A percentile compares a stretch with the other conserved stretches of the same genome.
Evolutionary conservation across 2,329 filamentous ascomycete species (phyloP).

Genomic region (Fusarium staphyleae): DNA sequence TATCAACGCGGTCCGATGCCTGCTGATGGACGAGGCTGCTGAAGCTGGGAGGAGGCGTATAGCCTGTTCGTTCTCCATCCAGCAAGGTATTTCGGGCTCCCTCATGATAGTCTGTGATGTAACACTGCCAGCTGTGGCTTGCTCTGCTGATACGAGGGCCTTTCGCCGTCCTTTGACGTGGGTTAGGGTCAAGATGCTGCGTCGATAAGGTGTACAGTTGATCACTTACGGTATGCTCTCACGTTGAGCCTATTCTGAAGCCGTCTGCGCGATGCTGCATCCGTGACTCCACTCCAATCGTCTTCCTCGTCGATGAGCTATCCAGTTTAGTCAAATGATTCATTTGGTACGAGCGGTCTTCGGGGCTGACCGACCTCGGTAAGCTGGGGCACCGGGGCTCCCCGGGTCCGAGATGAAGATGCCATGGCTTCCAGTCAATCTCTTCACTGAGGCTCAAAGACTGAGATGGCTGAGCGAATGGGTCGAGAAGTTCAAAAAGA

Average conservation of each 20-base stretch:
- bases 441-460: not conserved
- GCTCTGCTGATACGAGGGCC: not conserved
- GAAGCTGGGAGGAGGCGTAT: not conserved
- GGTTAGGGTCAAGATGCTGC: not conserved
- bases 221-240: not conserved
- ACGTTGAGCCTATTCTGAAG: conserved; percentile 2
- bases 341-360: not conserved
- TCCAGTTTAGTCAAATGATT: not conserved
- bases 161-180: not conserved
- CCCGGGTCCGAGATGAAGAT: not conserved
- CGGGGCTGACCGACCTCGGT: conserved; percentile 9
- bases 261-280: not conserved
- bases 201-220: too few species aligned
- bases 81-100: not conserved
- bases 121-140: not conserved
- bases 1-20: not conserved
- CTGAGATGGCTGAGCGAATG: too few species aligned
- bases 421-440: not conserved
- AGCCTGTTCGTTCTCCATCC: not conserved
- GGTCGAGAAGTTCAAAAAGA: too few species aligned
- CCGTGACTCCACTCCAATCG: conserved; percentile 1
- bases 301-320: not conserved
- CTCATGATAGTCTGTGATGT: not conserved
- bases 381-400: conserved; percentile 1
- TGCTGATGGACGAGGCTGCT: not conserved